Conservation (phyloP, 495 filamentous ascomycete species). For the Penicillium lividum region DNA sequence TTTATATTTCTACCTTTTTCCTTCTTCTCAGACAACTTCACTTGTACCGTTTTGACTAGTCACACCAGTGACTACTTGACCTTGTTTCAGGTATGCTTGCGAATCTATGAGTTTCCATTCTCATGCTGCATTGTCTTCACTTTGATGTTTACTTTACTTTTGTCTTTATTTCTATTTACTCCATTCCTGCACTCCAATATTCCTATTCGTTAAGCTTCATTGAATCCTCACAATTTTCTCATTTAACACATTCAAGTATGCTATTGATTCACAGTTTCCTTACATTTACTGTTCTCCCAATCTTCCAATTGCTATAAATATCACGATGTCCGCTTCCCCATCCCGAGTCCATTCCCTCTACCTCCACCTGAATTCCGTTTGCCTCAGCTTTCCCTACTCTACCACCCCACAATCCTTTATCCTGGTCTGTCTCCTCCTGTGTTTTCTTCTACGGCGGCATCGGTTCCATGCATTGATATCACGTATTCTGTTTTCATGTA, state of each 20-base stretch:
- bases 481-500: not conserved
- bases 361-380: not conserved
- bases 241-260: not conserved
- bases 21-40: not conserved
- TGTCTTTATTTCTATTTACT: too few relatives aligned
- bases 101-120: too few relatives aligned
- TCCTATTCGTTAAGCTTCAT: not conserved
- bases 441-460: not conserved
- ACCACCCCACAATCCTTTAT: not conserved
- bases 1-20: not conserved
- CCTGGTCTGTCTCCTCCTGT: not conserved
- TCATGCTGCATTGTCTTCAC: too few relatives aligned
- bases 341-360: not conserved
- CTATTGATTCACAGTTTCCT: not conserved
- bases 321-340: not conserved
- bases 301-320: too few relatives aligned
- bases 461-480: not conserved
- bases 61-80: not conserved
- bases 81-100: not conserved
- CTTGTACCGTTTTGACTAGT: too few relatives aligned
- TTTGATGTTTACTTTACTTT: not conserved
- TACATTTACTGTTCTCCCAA: not conserved
- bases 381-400: not conserved
- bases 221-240: not conserved
- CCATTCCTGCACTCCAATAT: too few relatives aligned